Evolutionary conservation across 495 filamentous ascomycete species (phyloP).

Genomic region (Hyphodiscus hymeniophilus): DNA sequence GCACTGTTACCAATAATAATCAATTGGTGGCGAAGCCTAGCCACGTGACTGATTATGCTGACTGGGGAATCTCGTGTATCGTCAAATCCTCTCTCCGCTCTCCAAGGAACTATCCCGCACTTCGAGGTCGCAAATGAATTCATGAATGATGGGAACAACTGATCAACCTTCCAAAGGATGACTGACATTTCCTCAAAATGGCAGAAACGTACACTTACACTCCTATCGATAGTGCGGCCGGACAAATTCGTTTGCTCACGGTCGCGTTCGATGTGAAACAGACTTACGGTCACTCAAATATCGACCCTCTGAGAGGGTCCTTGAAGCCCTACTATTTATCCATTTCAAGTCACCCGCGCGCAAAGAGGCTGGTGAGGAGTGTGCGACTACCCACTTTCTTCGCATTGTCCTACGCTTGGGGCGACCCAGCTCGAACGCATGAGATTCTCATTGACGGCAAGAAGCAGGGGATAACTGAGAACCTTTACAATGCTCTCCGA

Average conservation of each 20-base stretch:
- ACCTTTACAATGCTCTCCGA: constrained; percentile 9
- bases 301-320: neutral
- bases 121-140: no score
- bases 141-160: no score
- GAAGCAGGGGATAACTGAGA: constrained; percentile 12
- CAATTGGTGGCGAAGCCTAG: no score
- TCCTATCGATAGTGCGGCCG: constrained; percentile 1
- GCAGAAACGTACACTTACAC: constrained; percentile 1
- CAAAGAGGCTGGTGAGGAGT: neutral
- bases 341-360: neutral
- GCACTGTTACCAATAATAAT: no score
- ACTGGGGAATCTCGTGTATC: no score
- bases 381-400: constrained; percentile 3
- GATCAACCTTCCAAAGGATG: no score
- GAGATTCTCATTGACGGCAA: constrained; percentile 13
- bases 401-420: constrained; percentile 24
- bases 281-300: neutral
- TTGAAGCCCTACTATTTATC: constrained; percentile 1
- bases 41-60: no score
- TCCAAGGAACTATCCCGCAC: no score
- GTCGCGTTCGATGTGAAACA: neutral
- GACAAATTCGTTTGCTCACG: constrained; percentile 1
- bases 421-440: constrained; percentile 9
- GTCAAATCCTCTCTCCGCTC: no score
- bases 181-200: no score